These are phyloP conservation scores for Brettanomyces bruxellensis DNA, from an alignment of 805 yeast species.

Conservation along the genomic window DNA sequence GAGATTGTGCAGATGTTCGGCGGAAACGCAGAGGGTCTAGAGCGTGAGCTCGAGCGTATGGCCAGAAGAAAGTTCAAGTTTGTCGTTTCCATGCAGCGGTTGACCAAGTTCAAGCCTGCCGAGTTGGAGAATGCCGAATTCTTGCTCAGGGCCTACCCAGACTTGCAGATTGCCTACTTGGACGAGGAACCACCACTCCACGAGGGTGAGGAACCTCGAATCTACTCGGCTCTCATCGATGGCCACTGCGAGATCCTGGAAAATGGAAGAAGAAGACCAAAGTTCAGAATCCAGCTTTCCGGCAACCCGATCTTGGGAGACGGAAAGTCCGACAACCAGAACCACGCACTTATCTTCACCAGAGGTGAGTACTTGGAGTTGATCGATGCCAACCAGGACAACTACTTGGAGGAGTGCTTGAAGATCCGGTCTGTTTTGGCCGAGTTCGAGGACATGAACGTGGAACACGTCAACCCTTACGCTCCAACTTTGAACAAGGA, in stretches of 20 bases:
- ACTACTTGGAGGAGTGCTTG: slow-evolving; percentile 76
- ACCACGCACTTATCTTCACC: slow-evolving; percentile 69
- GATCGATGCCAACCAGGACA: slow-evolving; percentile 83
- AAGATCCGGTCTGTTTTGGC: slow-evolving; percentile 75
- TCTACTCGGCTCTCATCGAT: slow-evolving; percentile 70
- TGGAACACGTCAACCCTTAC: slow-evolving; percentile 75
- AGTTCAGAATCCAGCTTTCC: slow-evolving; percentile 66
- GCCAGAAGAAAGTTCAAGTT: slow-evolving; percentile 77
- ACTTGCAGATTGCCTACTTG: slow-evolving; percentile 81
- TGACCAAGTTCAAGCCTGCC: slow-evolving; percentile 59
- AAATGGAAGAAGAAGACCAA: slow-evolving; percentile 68
- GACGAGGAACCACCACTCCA: slow-evolving; percentile 82
- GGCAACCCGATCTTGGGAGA: slow-evolving; percentile 85
- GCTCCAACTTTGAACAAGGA: slow-evolving; percentile 57
- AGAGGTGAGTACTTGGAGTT: slow-evolving; percentile 82
- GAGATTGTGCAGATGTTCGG: slow-evolving; percentile 97
- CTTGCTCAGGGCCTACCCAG: slow-evolving; percentile 76
- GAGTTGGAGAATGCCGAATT: slow-evolving; percentile 77
- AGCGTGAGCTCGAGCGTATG: slow-evolving; percentile 88
- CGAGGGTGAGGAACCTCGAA: slow-evolving; percentile 63
- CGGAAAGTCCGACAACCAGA: slow-evolving; percentile 84
- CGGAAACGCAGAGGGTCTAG: slow-evolving; percentile 94
- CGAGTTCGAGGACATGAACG: slow-evolving; percentile 70
- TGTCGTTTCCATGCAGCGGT: slow-evolving; percentile 81
- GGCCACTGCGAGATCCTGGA: slow-evolving; percentile 70